phyloP scores from a whole-genome alignment of 495 filamentous ascomycete genomes.

The Penicillium manginii region DNA sequence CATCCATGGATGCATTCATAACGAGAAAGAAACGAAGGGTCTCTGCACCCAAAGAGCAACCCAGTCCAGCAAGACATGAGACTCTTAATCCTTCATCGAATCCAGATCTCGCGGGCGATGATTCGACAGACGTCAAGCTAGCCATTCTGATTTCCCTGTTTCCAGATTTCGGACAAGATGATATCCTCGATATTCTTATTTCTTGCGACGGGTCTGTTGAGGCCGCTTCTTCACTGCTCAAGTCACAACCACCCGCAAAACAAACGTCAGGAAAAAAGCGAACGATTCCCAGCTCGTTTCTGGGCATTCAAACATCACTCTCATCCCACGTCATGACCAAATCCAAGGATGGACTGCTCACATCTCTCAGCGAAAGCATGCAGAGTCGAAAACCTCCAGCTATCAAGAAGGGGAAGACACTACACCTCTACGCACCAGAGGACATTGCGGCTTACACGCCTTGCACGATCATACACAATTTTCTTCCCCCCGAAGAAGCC shows the following conservation, averaged over 20 bases:
- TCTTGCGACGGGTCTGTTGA: slow-evolving; percentile 77
- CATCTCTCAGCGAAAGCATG: slow-evolving; percentile 40
- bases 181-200: slow-evolving; percentile 77
- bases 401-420: slow-evolving; percentile 76
- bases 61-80: background rate
- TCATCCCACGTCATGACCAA: slow-evolving; percentile 50
- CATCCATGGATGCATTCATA: slow-evolving; percentile 60
- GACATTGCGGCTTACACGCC: slow-evolving; percentile 82
- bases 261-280: slow-evolving; percentile 34
- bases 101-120: slow-evolving; percentile 49
- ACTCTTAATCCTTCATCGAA: background rate
- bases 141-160: slow-evolving; percentile 80
- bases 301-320: slow-evolving; percentile 44
- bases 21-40: slow-evolving; percentile 54
- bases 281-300: slow-evolving; percentile 15
- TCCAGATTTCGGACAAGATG: slow-evolving; percentile 61
- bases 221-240: slow-evolving; percentile 57
- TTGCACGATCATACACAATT: slow-evolving; percentile 90
- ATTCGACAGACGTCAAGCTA: slow-evolving; percentile 87
- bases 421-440: slow-evolving; percentile 78
- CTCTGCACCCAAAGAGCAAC: slow-evolving; percentile 20
- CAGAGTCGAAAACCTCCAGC: slow-evolving; percentile 38
- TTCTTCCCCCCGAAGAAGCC: slow-evolving; percentile 72
- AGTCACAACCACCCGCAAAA: slow-evolving; percentile 23
- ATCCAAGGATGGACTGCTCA: slow-evolving; percentile 27